phyloP scores from a whole-genome alignment of 2,329 filamentous ascomycete species.

The Thermomyces lanuginosus region DNA sequence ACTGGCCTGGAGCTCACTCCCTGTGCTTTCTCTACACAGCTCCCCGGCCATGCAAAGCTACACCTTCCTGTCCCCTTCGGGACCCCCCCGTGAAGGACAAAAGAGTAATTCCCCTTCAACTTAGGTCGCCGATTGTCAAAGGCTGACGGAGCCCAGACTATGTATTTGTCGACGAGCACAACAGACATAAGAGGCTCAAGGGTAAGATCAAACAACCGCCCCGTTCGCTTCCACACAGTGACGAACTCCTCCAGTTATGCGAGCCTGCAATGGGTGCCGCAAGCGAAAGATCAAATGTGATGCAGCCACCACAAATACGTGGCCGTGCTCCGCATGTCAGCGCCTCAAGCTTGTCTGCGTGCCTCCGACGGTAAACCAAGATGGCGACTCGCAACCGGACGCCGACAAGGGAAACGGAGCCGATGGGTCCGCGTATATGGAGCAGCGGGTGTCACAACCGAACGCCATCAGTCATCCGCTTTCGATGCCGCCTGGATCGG shows the following conservation, averaged over 20 bases:
- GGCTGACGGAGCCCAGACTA: conserved; percentile 48
- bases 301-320: conserved; percentile 88
- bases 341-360: conserved; percentile 86
- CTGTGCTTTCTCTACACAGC: too few species aligned
- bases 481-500: conserved; percentile 32
- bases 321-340: conserved; percentile 90
- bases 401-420: conserved; percentile 13
- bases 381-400: too few species aligned
- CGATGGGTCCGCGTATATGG: conserved; percentile 9
- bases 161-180: conserved; percentile 98
- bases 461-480: conserved; percentile 38
- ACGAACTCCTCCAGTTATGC: conserved; percentile 54
- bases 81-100: conserved; percentile 56
- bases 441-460: conserved; percentile 20
- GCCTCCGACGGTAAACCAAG: conserved; percentile 65
- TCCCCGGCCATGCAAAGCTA: conserved; percentile 51
- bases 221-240: conserved; percentile 1
- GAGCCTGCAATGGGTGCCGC: conserved; percentile 88
- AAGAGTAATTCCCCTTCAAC: conserved; percentile 47
- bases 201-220: conserved; percentile 35
- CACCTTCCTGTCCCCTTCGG: conserved; percentile 52
- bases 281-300: conserved; percentile 97
- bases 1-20: too few species aligned
- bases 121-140: not conserved
- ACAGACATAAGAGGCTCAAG: conserved; percentile 91